Conservation (phyloP, 345 rosid genomes). For the Theobroma cacao region DNA sequence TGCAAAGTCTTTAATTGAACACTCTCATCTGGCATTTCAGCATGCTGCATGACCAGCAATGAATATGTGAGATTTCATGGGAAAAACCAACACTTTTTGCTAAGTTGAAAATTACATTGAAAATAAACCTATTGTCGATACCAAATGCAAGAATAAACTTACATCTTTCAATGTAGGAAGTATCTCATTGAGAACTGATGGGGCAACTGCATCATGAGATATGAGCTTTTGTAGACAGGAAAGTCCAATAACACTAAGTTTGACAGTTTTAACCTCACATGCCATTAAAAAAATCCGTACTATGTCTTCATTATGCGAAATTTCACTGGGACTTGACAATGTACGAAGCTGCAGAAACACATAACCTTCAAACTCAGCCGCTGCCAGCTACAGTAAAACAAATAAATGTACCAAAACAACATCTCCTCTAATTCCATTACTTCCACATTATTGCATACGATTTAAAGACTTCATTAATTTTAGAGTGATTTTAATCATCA, state of each 20-base stretch:
- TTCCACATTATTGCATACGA: neutral
- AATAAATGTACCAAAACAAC: neutral
- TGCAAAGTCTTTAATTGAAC: constrained; percentile 93
- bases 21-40: constrained; percentile 90
- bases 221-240: constrained; percentile 94
- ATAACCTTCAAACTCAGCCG: neutral
- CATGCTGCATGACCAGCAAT: constrained; percentile 63
- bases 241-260: constrained; percentile 92
- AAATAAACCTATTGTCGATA: neutral
- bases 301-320: constrained; percentile 79
- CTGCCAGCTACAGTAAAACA: neutral
- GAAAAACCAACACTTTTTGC: neutral
- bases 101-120: neutral
- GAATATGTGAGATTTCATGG: constrained; percentile 11
- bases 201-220: constrained; percentile 91
- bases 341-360: constrained; percentile 67
- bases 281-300: constrained; percentile 87
- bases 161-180: constrained; percentile 82
- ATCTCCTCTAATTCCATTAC: neutral
- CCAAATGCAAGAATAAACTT: constrained; percentile 30
- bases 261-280: constrained; percentile 79
- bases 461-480: neutral
- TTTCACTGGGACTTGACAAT: constrained; percentile 80
- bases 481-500: neutral
- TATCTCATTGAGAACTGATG: constrained; percentile 77